phyloP scores from a whole-genome alignment of 2,329 filamentous ascomycete genomes.

The Tolypocladium capitatum region DNA sequence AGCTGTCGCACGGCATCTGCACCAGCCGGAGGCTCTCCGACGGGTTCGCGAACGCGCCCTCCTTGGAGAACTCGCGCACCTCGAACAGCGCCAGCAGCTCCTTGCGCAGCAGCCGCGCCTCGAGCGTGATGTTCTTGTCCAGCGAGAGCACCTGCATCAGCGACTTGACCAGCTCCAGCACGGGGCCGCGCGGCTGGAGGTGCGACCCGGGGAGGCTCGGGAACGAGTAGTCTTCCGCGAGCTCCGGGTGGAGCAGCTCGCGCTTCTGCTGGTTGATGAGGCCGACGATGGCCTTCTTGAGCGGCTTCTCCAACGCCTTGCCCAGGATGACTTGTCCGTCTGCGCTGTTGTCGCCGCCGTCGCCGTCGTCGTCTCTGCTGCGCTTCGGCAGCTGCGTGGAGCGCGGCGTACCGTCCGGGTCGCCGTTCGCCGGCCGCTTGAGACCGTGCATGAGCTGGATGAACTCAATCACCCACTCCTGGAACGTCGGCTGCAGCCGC shows the following conservation, averaged over 20 bases:
- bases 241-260: conserved; percentile 78
- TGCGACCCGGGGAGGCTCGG: conserved; percentile 66
- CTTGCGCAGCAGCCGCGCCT: conserved; percentile 77
- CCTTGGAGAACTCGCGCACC: conserved; percentile 80
- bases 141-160: conserved; percentile 86
- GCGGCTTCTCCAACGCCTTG: conserved; percentile 73
- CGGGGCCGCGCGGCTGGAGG: conserved; percentile 43
- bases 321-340: conserved; percentile 56
- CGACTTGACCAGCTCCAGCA: conserved; percentile 81
- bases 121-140: conserved; percentile 79
- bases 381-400: conserved; percentile 48
- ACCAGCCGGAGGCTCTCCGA: conserved; percentile 58
- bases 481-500: conserved; percentile 70
- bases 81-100: conserved; percentile 86
- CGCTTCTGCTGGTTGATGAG: conserved; percentile 79
- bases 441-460: conserved; percentile 84
- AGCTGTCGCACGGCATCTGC: conserved; percentile 77
- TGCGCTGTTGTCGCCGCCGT: conserved; percentile 43
- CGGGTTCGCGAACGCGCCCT: conserved; percentile 81
- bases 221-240: conserved; percentile 78
- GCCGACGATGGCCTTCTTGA: conserved; percentile 75
- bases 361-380: conserved; percentile 27
- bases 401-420: conserved; percentile 37
- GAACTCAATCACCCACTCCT: conserved; percentile 89
- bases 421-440: conserved; percentile 52